Conservation (phyloP, 768 basidiomycete species). For the Rhizopogon salebrosus region DNA sequence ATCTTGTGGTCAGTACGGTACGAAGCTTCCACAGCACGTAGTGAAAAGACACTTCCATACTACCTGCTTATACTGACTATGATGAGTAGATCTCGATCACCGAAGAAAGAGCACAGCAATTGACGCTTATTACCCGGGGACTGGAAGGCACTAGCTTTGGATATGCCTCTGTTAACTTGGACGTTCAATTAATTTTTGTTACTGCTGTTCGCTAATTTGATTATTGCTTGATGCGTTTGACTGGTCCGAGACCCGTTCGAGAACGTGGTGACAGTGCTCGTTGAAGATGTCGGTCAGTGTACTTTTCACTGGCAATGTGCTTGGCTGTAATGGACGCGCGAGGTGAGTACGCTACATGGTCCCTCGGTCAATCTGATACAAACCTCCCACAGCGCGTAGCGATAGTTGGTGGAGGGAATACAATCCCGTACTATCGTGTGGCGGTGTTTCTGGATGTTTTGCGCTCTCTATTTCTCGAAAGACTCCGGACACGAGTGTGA, state of each 20-base stretch:
- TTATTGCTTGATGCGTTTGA: neutral
- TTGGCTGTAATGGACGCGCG: neutral
- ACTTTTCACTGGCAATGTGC: neutral
- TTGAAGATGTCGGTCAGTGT: slow-evolving; percentile 4
- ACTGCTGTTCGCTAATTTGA: neutral
- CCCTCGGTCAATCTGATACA: neutral
- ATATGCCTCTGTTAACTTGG: slow-evolving; percentile 62
- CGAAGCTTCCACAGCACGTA: neutral
- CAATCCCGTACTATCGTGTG: neutral
- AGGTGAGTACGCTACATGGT: neutral
- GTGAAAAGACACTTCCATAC: slow-evolving; percentile 33
- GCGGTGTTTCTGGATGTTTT: neutral
- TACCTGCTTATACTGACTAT: neutral
- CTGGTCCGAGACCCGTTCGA: neutral
- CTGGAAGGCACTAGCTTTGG: slow-evolving; percentile 84
- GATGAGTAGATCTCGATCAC: slow-evolving; percentile 56
- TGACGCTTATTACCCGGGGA: slow-evolving; percentile 81
- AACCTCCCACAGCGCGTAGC: neutral
- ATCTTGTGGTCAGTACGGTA: no score
- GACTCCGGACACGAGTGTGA: no score
- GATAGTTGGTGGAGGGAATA: neutral
- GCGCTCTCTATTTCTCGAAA: no score
- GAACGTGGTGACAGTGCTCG: no score
- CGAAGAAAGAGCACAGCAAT: slow-evolving; percentile 76
- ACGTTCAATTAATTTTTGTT: no score